These are phyloP conservation scores for Dimargaris xerosporica DNA, from an alignment of 192 early-diverging fungal genomes.

Conservation along the genomic window DNA sequence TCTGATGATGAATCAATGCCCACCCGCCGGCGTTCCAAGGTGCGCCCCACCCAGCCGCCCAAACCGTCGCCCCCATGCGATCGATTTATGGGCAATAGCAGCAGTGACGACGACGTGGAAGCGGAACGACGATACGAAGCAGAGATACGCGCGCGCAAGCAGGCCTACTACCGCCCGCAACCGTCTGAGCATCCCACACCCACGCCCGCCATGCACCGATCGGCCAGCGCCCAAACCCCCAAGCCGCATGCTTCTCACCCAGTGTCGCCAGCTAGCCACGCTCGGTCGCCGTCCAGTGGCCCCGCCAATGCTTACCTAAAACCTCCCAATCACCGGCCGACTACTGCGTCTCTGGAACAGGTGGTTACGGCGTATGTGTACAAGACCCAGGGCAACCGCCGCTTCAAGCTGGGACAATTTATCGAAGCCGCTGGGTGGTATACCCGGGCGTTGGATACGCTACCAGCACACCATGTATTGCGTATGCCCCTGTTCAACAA, in stretches of 20 bases:
- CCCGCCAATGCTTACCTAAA: neutral
- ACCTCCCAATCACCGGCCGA: slow-evolving; percentile 12
- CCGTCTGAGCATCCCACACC: neutral
- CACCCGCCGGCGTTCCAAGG: neutral
- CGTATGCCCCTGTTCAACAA: slow-evolving; percentile 65
- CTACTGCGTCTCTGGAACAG: slow-evolving; percentile 25
- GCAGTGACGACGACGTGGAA: slow-evolving; percentile 3
- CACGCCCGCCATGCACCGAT: neutral
- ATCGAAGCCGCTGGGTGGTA: slow-evolving; percentile 62
- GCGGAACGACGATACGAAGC: neutral
- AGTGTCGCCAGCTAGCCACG: slow-evolving; percentile 16
- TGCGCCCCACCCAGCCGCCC: too few relatives aligned
- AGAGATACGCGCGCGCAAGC: neutral
- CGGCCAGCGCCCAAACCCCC: too few relatives aligned
- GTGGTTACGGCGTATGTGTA: slow-evolving; percentile 21
- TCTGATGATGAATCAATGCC: neutral
- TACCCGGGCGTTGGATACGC: slow-evolving; percentile 37
- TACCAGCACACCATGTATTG: slow-evolving; percentile 46
- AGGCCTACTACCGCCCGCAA: slow-evolving; percentile 1
- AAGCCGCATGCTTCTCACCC: neutral
- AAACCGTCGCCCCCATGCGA: too few relatives aligned
- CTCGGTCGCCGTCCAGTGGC: slow-evolving; percentile 18
- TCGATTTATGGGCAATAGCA: neutral
- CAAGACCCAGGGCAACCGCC: slow-evolving; percentile 57
- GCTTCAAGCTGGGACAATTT: slow-evolving; percentile 84